phyloP scores from a whole-genome alignment of 306 rosid species.

The Quercus aquifolioides region DNA sequence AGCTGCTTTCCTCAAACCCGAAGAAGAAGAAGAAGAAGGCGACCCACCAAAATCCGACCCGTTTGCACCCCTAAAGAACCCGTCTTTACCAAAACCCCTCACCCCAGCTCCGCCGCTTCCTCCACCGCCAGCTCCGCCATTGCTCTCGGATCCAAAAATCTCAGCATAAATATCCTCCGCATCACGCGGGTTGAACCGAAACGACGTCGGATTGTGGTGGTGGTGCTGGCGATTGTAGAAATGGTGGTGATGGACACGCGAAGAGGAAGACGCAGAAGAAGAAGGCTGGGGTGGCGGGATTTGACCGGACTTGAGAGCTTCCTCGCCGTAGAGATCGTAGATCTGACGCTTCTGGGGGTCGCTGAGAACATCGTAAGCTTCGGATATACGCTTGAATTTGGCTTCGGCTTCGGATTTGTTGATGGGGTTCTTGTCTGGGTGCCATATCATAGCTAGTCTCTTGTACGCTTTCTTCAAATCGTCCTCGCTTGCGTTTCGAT shows the following conservation, averaged over 20 bases:
- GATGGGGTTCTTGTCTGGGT: conserved; percentile 82
- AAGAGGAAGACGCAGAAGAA: conserved; percentile 27
- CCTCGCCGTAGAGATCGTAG: conserved; percentile 92
- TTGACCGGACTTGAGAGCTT: conserved; percentile 74
- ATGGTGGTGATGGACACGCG: conserved; percentile 16
- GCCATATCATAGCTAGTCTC: conserved; percentile 85
- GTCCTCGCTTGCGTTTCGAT: conserved; percentile 76
- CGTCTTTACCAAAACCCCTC: conserved; percentile 39
- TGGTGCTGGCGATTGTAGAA: conserved; percentile 34
- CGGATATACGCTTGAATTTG: conserved; percentile 84
- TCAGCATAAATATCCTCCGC: conserved; percentile 81
- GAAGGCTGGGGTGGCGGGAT: conserved; percentile 57
- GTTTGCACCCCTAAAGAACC: conserved; percentile 48
- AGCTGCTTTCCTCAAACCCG: conserved; percentile 44
- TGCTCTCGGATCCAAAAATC: conserved; percentile 54
- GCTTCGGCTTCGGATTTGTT: conserved; percentile 68
- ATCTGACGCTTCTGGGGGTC: conserved; percentile 94
- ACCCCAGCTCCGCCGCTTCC: not conserved
- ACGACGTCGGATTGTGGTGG: conserved; percentile 39
- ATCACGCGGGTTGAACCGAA: conserved; percentile 56
- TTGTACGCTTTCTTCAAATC: conserved; percentile 80
- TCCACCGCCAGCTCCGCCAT: conserved; percentile 19
- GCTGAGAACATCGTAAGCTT: conserved; percentile 81
- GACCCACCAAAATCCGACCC: conserved; percentile 19
- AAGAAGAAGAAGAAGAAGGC: too few species aligned